Conservation (phyloP, 345 rosid genomes). For the Populus pruinosa region DNA sequence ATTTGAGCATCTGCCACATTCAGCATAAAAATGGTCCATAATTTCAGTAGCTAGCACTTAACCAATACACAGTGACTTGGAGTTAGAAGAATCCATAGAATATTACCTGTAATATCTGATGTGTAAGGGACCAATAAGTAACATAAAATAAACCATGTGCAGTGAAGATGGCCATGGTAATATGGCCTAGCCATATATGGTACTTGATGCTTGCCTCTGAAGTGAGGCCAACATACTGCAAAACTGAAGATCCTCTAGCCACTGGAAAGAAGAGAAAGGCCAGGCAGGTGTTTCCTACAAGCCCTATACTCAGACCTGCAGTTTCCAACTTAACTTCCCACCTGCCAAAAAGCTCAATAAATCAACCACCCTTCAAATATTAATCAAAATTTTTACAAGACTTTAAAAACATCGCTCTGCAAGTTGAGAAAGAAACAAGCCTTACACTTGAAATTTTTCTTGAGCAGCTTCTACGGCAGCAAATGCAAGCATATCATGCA, state of each 20-base stretch:
- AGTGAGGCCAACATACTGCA: conserved; percentile 24
- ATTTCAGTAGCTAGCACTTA: not conserved
- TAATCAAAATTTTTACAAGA: not conserved
- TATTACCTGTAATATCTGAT: conserved; percentile 19
- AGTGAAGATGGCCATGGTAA: conserved; percentile 18
- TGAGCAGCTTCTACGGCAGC: conserved; percentile 8
- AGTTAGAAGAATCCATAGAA: not conserved
- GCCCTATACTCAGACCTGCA: conserved; percentile 17
- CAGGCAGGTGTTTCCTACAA: conserved; percentile 19
- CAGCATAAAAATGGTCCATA: not conserved
- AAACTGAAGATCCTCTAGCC: conserved; percentile 22
- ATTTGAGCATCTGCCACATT: conserved; percentile 15
- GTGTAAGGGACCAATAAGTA: conserved; percentile 17
- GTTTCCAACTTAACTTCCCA: conserved; percentile 18
- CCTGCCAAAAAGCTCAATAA: not conserved
- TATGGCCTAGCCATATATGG: conserved; percentile 30
- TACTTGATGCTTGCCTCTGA: conserved; percentile 31
- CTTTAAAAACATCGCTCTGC: not conserved
- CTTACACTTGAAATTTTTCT: conserved; percentile 12
- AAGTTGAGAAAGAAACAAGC: no score
- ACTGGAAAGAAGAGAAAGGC: conserved; percentile 30
- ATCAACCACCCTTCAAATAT: not conserved
- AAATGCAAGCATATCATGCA: conserved; percentile 15
- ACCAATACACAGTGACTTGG: not conserved
- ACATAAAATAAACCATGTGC: conserved; percentile 24